These are phyloP conservation scores for Arthonia radiata DNA, from an alignment of 495 filamentous ascomycete genomes.

Conservation along the genomic window DNA sequence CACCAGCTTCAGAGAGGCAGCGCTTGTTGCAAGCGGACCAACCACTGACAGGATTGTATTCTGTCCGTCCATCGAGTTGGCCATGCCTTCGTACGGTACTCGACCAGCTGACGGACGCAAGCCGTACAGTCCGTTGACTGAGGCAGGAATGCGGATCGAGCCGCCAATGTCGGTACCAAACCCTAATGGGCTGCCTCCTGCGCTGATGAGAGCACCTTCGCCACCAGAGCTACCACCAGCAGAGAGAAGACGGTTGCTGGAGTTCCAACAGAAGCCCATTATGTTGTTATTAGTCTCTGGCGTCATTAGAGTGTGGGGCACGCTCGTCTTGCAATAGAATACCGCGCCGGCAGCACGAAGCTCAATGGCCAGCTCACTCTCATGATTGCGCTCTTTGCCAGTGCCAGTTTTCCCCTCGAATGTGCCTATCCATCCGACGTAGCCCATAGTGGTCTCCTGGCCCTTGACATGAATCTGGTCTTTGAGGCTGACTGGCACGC, in stretches of 20 bases:
- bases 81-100: conserved; percentile 24
- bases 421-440: conserved; percentile 23
- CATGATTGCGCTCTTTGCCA: conserved; percentile 7
- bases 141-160: conserved; percentile 24
- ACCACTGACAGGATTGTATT: conserved; percentile 30
- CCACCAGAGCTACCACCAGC: conserved; percentile 23
- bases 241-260: conserved; percentile 21
- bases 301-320: conserved; percentile 16
- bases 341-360: conserved; percentile 20
- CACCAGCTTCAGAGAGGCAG: conserved; percentile 23
- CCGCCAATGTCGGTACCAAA: conserved; percentile 23
- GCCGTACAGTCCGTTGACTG: conserved; percentile 21
- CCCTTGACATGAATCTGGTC: conserved; percentile 46
- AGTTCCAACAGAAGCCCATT: conserved; percentile 25
- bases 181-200: conserved; percentile 15
- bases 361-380: conserved; percentile 26
- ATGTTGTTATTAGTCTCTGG: conserved; percentile 24
- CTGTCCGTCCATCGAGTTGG: conserved; percentile 33
- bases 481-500: conserved; percentile 40
- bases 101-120: conserved; percentile 21
- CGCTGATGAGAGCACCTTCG: conserved; percentile 16
- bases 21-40: conserved; percentile 27
- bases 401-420: conserved; percentile 15
- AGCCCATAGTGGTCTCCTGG: conserved; percentile 39
- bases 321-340: conserved; percentile 19